Conservation (phyloP, 1,284 basidiomycete genomes). For the Rhodotorula sp. region DNA sequence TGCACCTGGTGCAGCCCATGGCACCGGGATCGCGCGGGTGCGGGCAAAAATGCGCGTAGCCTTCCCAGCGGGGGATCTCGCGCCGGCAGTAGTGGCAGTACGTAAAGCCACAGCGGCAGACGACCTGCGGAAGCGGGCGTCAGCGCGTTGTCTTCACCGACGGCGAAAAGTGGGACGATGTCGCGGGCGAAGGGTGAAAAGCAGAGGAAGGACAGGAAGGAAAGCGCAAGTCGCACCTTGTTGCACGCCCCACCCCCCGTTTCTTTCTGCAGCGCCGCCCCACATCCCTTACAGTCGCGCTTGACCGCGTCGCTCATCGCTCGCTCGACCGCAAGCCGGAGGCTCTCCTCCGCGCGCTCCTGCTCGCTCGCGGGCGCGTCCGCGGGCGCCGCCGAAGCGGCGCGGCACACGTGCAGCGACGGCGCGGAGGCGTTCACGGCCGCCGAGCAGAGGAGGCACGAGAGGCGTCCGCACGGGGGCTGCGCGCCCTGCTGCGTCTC, state of each 20-base stretch:
- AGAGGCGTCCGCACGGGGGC: constrained; percentile 13
- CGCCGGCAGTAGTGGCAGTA: constrained; percentile 29
- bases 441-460: constrained; percentile 20
- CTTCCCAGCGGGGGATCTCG: constrained; percentile 7
- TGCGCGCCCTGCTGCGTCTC: no score
- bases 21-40: constrained; percentile 13
- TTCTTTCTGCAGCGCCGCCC: constrained; percentile 21
- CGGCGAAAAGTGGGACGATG: no score
- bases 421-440: constrained; percentile 13
- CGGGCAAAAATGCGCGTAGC: constrained; percentile 37
- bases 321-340: constrained; percentile 31
- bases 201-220: not conserved
- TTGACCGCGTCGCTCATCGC: constrained; percentile 31
- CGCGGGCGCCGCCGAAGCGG: not conserved
- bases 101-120: constrained; percentile 27
- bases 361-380: not conserved
- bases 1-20: not conserved
- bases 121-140: constrained; percentile 10
- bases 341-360: constrained; percentile 15
- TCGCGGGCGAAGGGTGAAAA: no score
- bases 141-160: no score
- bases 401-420: constrained; percentile 2
- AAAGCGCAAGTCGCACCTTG: constrained; percentile 18
- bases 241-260: constrained; percentile 31
- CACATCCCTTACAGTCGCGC: constrained; percentile 26